Evolutionary conservation across 2,329 filamentous ascomycete species (phyloP).

Genomic region (Leptographium radiaticola): DNA sequence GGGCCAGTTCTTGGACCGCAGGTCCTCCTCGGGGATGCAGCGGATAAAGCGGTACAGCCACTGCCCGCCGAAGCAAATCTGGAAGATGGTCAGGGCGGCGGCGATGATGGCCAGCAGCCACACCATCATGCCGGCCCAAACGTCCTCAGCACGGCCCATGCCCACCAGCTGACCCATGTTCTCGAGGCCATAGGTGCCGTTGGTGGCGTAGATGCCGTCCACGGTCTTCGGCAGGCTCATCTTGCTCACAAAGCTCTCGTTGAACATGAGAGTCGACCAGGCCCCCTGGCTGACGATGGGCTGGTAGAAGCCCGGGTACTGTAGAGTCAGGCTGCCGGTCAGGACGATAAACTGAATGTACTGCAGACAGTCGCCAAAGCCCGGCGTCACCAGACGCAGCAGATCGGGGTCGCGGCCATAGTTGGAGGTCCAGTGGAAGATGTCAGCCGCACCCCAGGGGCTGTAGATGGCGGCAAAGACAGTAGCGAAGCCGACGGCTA

Average conservation of each 20-base stretch:
- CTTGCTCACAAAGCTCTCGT: constrained; percentile 70
- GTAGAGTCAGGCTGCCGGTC: constrained; percentile 73
- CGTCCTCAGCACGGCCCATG: constrained; percentile 60
- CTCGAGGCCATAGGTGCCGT: constrained; percentile 68
- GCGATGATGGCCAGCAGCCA: constrained; percentile 73
- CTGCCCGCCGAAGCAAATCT: constrained; percentile 62
- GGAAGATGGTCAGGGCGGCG: constrained; percentile 53
- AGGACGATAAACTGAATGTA: constrained; percentile 90
- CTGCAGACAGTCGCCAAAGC: constrained; percentile 91
- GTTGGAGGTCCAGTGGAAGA: constrained; percentile 96
- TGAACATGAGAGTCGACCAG: constrained; percentile 90
- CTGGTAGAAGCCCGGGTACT: constrained; percentile 90
- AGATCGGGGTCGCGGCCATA: constrained; percentile 90
- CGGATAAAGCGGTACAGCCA: constrained; percentile 64
- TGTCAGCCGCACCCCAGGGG: constrained; percentile 82
- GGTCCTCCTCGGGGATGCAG: constrained; percentile 67
- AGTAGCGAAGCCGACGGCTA: constrained; percentile 71
- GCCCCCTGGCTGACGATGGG: constrained; percentile 75
- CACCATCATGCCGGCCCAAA: constrained; percentile 90
- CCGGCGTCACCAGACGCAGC: constrained; percentile 82
- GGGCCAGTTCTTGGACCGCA: constrained; percentile 81
- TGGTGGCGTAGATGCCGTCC: constrained; percentile 78
- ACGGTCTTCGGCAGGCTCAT: constrained; percentile 51
- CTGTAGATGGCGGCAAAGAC: constrained; percentile 76
- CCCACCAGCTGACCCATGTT: constrained; percentile 70